Evolutionary conservation across 805 yeast species (phyloP).

Genomic region (Saccharomycopsis vini): DNA sequence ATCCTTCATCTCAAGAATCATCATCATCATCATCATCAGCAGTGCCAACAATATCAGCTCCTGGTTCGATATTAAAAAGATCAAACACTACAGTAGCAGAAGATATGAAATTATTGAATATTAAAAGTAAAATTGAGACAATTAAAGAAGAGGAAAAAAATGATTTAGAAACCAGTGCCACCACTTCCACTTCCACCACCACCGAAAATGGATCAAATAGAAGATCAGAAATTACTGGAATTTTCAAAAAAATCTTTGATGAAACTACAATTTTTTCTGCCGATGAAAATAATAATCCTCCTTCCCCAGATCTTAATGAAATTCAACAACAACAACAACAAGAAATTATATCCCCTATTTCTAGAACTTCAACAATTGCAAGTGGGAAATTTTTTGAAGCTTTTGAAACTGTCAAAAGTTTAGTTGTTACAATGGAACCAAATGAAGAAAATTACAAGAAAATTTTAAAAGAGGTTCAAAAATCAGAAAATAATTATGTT

Average conservation of each 20-base stretch:
- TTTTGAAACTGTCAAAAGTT: slow-evolving; percentile 17
- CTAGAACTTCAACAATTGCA: too few species aligned
- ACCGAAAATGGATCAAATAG: slow-evolving; percentile 48
- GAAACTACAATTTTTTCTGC: slow-evolving; percentile 35
- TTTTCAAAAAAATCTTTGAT: slow-evolving; percentile 45
- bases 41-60: too few species aligned
- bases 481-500: slow-evolving; percentile 49
- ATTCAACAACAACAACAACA: too few species aligned
- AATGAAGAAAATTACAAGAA: slow-evolving; percentile 33
- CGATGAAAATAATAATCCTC: too few species aligned
- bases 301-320: too few species aligned
- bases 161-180: too few species aligned
- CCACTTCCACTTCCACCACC: slow-evolving; percentile 33
- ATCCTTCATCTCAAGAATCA: too few species aligned
- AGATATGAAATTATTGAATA: slow-evolving; percentile 17
- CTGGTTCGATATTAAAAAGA: slow-evolving; percentile 12
- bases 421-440: slow-evolving; percentile 19
- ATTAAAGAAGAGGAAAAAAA: slow-evolving; percentile 24
- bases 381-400: slow-evolving; percentile 14
- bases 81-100: slow-evolving; percentile 19
- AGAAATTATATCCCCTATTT: too few species aligned
- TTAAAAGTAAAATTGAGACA: slow-evolving; percentile 16
- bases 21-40: too few species aligned
- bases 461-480: slow-evolving; percentile 47
- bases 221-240: slow-evolving; percentile 50